phyloP scores from a whole-genome alignment of 345 rosid genomes.

The Melastoma malabathricum region DNA sequence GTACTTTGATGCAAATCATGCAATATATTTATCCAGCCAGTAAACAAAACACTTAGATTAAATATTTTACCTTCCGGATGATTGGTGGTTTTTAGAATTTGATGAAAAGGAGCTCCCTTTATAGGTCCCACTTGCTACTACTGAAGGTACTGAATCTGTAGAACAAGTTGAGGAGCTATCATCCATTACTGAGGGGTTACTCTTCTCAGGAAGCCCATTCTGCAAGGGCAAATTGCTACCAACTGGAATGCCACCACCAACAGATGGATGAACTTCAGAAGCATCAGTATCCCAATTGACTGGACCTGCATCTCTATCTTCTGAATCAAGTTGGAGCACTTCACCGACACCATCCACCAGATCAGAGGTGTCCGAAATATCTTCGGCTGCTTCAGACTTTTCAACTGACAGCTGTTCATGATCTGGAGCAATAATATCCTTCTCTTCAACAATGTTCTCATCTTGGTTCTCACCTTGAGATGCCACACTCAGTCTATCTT shows the following conservation, averaged over 20 bases:
- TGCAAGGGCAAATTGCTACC: conserved; percentile 41
- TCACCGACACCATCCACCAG: conserved; percentile 55
- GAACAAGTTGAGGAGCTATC: conserved; percentile 95
- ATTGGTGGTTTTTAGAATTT: conserved; percentile 29
- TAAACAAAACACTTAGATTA: conserved; percentile 1
- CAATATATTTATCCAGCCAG: neutral
- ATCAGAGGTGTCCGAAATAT: conserved; percentile 74
- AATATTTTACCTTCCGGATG: conserved; percentile 38
- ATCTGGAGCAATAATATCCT: conserved; percentile 26
- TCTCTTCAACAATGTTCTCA: conserved; percentile 28
- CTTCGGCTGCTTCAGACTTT: conserved; percentile 54
- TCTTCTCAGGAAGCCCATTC: conserved; percentile 51
- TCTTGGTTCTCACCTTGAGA: conserved; percentile 29
- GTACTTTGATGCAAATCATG: conserved; percentile 7
- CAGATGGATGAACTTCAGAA: conserved; percentile 52
- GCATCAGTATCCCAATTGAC: conserved; percentile 76
- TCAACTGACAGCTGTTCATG: conserved; percentile 36
- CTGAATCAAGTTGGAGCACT: conserved; percentile 59
- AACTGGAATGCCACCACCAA: conserved; percentile 43
- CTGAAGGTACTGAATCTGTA: conserved; percentile 60
- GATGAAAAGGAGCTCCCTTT: conserved; percentile 33
- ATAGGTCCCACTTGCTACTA: conserved; percentile 42
- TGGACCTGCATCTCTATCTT: conserved; percentile 69
- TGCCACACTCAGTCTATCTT: conserved; percentile 28
- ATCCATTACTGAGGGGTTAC: conserved; percentile 45